These are phyloP conservation scores for Saccharata proteae DNA, from an alignment of 2,329 filamentous ascomycete species.

Conservation along the genomic window DNA sequence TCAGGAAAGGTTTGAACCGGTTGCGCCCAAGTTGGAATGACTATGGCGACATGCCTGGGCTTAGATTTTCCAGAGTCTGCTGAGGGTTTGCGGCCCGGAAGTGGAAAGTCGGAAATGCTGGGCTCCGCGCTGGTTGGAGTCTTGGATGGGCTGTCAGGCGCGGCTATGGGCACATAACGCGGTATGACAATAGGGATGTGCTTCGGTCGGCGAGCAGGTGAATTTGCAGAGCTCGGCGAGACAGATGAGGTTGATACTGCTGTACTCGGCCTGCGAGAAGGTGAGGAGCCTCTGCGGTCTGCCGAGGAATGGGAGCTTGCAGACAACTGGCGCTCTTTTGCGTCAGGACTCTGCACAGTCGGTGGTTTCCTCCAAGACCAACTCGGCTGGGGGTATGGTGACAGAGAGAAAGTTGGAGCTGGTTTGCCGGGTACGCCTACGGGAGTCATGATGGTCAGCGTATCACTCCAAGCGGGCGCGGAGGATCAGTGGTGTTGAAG, in stretches of 20 bases:
- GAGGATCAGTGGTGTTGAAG: slow-evolving; percentile 6
- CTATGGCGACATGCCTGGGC: slow-evolving; percentile 38
- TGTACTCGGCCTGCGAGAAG: not conserved
- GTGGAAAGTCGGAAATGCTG: slow-evolving; percentile 18
- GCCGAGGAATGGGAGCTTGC: slow-evolving; percentile 14
- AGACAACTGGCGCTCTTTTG: slow-evolving; percentile 16
- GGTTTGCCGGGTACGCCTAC: slow-evolving; percentile 27
- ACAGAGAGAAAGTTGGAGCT: too few species aligned
- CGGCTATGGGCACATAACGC: slow-evolving; percentile 27
- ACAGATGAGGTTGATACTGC: not conserved
- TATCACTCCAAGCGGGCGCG: slow-evolving; percentile 1
- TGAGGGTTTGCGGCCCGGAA: slow-evolving; percentile 18
- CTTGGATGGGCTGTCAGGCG: slow-evolving; percentile 22
- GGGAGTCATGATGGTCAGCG: slow-evolving; percentile 29
- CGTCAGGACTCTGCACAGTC: slow-evolving; percentile 13
- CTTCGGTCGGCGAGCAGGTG: slow-evolving; percentile 22
- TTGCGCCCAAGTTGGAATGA: slow-evolving; percentile 33
- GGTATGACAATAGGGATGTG: slow-evolving; percentile 34
- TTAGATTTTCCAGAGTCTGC: slow-evolving; percentile 19
- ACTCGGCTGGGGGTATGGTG: slow-evolving; percentile 8
- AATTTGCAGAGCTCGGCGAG: slow-evolving; percentile 13
- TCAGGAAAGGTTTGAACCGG: slow-evolving; percentile 27
- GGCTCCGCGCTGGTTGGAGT: slow-evolving; percentile 20
- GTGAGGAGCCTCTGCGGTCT: slow-evolving; percentile 1
- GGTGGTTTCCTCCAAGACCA: slow-evolving; percentile 23